Evolutionary conservation across 2,329 filamentous ascomycete species (phyloP), one percentile per base, ranked within the genome.

Genomic region (Cylindrodendrum hubeiense): DNA sequence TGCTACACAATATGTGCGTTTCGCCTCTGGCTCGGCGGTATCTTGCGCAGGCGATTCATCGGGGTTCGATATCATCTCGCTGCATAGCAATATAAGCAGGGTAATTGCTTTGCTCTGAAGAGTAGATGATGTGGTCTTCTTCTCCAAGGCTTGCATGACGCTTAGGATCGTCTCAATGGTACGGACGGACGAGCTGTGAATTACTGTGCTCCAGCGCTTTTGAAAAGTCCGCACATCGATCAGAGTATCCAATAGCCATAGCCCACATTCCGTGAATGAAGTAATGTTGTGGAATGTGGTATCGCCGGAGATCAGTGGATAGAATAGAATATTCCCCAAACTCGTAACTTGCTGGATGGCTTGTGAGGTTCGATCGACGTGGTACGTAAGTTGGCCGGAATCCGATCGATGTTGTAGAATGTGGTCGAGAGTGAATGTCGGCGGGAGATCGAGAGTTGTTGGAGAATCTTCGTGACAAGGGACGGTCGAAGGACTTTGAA

Each of bases 191-290:
- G 78, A 76, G 39, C 69, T 73, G 17, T 74, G 74, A 59, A 72
- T 70, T 49, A 71, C 39, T 41, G 73, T 57, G 39, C 78, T 77
- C 77, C 83, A 81, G 66, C 76, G 75, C 30, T 77, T 79, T 62
- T 83, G 81, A 12, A 79, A 73, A 21, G 78, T 71, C 53, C 82
- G 79, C 30, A 87, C 73, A 44, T 81, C 79, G 37, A 84, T 77
- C 67, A 83, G 76, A 7, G 80, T 79, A 70, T 89, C 86, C 63
- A 87, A 75, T 13, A 88, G 74, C 85, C 85, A 87, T 13, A 82
- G 79, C 0, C 80, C 74, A 62, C 79, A 79, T 65, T 83, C 83
- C 19, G 76, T 77, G 53, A 82, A 81, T 61, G 75, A 76, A 17
- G 77, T 73, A 12, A 74, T 69, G 30, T 72, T 76, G 10, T 74